These are phyloP conservation scores for Vitis labrusca DNA, from an alignment of 164 flowering plant species.

Conservation along the genomic window DNA sequence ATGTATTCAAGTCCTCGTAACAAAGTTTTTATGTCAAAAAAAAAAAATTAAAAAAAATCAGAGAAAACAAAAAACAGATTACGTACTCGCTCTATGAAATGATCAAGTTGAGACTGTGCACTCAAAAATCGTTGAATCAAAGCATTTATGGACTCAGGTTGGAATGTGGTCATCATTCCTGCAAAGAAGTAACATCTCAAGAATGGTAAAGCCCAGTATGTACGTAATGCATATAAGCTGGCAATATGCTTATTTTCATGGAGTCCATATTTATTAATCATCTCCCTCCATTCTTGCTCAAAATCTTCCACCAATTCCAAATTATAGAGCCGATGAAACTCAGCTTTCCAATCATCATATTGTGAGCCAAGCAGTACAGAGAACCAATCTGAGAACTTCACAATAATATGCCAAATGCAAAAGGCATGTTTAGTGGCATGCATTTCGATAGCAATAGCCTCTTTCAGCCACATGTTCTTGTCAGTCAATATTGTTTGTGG, in stretches of 20 bases:
- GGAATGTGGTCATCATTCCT: constrained; percentile 56
- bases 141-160: constrained; percentile 54
- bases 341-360: constrained; percentile 75
- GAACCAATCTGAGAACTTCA: constrained; percentile 82
- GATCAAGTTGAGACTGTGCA: constrained; percentile 57
- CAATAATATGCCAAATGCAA: constrained; percentile 73
- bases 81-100: constrained; percentile 61
- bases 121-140: constrained; percentile 65
- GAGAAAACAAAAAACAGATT: neutral
- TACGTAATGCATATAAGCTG: constrained; percentile 62
- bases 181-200: constrained; percentile 72
- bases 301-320: constrained; percentile 60
- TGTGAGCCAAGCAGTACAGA: constrained; percentile 58
- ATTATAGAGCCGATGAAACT: constrained; percentile 66
- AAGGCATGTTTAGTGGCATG: constrained; percentile 76
- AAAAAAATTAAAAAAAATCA: neutral
- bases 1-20: too few species aligned
- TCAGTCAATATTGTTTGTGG: constrained; percentile 77
- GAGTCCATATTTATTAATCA: constrained; percentile 59
- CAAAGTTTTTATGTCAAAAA: too few species aligned
- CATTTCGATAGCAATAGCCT: constrained; percentile 67
- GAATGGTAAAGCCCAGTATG: constrained; percentile 74
- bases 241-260: constrained; percentile 65
- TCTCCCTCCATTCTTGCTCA: constrained; percentile 73
- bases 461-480: constrained; percentile 81